A percentile compares a stretch with the other conserved stretches of the same genome.
phyloP scores from a whole-genome alignment of 768 basidiomycete genomes.

The Suillus clintonianus region DNA sequence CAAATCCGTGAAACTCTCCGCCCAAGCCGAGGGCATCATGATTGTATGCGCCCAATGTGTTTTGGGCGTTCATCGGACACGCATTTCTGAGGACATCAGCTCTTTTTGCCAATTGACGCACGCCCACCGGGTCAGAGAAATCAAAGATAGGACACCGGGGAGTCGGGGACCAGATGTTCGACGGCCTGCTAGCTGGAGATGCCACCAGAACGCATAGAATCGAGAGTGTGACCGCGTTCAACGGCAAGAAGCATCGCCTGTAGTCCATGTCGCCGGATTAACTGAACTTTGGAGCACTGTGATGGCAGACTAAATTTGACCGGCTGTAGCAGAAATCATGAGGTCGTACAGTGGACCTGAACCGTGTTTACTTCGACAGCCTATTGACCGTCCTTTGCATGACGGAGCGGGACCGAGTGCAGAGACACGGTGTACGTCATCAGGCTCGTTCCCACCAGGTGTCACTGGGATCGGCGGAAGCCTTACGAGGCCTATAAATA shows the following conservation, averaged over 20 bases:
- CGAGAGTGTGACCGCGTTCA: not conserved
- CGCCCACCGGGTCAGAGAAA: not conserved
- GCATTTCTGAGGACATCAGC: constrained; percentile 24
- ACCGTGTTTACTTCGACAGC: not conserved
- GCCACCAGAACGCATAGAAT: not conserved
- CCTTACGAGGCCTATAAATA: not conserved
- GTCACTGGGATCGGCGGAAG: not conserved
- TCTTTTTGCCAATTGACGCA: not conserved
- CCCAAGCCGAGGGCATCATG: not conserved
- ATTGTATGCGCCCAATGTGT: not conserved
- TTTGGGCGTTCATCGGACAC: not conserved
- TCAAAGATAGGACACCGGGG: not conserved
- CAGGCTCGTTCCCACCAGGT: not conserved
- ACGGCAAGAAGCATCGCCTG: not conserved
- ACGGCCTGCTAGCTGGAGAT: not conserved
- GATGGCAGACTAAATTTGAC: not conserved
- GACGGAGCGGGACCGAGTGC: not conserved
- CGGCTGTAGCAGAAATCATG: not conserved
- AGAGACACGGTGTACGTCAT: not conserved
- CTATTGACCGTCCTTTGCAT: not conserved
- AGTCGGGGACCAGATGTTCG: not conserved
- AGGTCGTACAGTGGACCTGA: not conserved
- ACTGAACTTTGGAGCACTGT: not conserved
- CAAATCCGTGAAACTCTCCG: constrained; percentile 77
- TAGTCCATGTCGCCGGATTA: not conserved